Evolutionary conservation across 768 basidiomycete genomes (phyloP).

Genomic region (Suillus sp.): DNA sequence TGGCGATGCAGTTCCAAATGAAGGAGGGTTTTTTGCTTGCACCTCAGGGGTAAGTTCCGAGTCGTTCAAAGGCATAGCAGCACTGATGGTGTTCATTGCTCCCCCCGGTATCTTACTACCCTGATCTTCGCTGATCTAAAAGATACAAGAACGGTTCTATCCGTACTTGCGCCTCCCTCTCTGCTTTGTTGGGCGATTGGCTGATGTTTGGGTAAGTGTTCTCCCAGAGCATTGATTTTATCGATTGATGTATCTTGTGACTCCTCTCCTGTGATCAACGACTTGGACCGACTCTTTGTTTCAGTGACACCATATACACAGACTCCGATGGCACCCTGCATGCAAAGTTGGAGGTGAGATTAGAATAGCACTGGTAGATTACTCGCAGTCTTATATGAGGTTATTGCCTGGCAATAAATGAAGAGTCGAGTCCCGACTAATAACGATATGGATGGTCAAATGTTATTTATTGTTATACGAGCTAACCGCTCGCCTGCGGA

Average conservation of each 20-base stretch:
- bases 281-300: not conserved
- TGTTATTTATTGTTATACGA: too few relatives aligned
- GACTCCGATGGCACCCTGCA: not conserved
- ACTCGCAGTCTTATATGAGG: too few relatives aligned
- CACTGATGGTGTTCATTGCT: not conserved
- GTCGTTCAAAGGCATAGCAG: not conserved
- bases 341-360: not conserved
- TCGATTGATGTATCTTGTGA: not conserved
- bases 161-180: not conserved
- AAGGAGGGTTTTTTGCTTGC: not conserved
- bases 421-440: too few relatives aligned
- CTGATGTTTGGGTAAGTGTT: not conserved
- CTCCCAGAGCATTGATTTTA: not conserved
- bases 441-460: too few relatives aligned
- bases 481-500: too few relatives aligned
- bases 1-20: not conserved
- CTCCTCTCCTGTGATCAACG: not conserved
- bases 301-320: not conserved
- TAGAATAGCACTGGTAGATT: not conserved
- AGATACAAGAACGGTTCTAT: not conserved
- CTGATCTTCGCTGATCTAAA: not conserved
- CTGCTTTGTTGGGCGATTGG: not conserved
- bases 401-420: too few relatives aligned
- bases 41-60: not conserved
- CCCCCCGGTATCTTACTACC: not conserved